Evolutionary conservation across 805 yeast species (phyloP), one percentile per base, ranked within the genome.

Genomic region (Starmerella riodocensis): DNA sequence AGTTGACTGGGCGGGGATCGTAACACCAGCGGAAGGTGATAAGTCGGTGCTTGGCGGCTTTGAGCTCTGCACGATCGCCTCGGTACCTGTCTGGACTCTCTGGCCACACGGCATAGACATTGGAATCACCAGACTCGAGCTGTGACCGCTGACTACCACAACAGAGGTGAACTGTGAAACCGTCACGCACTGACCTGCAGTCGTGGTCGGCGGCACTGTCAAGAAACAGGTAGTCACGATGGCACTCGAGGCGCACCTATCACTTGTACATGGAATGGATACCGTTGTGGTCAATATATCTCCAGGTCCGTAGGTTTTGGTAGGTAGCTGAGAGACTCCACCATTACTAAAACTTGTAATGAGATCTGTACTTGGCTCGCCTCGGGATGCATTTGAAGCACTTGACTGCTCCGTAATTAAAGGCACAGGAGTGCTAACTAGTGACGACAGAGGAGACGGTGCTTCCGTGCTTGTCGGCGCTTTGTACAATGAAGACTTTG

Each of bases 231-330:
- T 42, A 3, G 52, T 42, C 4, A 41, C 35, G 25, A 29, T 40
- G 22, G 17, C 33, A 2, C 43, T 30, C 8, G 36, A 27, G 1
- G 24, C 21, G 29, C 51, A 48, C 3, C 22, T 40, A 2, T 31
- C 16, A 21, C 37, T 27, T 2, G 49, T 46, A 34, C 52, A 49
- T 1, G 50, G 46, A 19, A 49, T 26, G n/a, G 47, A 39, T 9
- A 39, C 37, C 2, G 46, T 39, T 7, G 42, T 29, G 29, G 28
- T 7, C 28, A 26, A 18, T 5, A 29, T 34, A 12, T 18, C 7
- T 14, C 36, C 36, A 7, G 36, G 36, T 3, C 30, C 29, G 16
- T 26, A 34, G n/a, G 20, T 16, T 12, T 29, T 14, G 6, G 26
- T 29, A 32, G n/a, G 14, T 16, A 17, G 8, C 11, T 12, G 6